Conservation (phyloP, 345 rosid species). For the Gossypium longicalyx region DNA sequence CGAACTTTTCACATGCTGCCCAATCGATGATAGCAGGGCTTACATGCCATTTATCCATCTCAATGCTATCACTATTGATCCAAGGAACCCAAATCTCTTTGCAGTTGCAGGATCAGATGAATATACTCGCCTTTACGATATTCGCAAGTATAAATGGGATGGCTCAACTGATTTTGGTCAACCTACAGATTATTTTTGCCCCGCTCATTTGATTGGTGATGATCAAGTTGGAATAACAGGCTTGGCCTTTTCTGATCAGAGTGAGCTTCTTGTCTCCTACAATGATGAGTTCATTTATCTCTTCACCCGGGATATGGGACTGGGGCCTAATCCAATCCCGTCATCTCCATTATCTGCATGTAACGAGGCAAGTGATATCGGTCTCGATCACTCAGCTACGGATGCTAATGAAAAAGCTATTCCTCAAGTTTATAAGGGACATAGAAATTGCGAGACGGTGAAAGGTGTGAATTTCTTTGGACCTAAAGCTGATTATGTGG, state of each 20-base stretch:
- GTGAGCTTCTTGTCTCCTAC: constrained; percentile 87
- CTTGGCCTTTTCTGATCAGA: constrained; percentile 80
- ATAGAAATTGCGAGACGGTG: constrained; percentile 63
- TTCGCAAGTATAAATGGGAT: constrained; percentile 62
- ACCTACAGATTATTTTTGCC: constrained; percentile 69
- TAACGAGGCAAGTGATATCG: constrained; percentile 32
- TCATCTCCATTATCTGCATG: constrained; percentile 29
- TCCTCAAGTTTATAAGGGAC: constrained; percentile 77
- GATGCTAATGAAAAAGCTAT: constrained; percentile 23
- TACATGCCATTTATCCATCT: constrained; percentile 38
- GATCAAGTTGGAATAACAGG: constrained; percentile 70
- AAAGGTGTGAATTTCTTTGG: constrained; percentile 90
- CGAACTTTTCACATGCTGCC: constrained; percentile 63
- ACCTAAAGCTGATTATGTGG: constrained; percentile 82
- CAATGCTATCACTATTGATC: constrained; percentile 75
- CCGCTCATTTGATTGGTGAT: constrained; percentile 63
- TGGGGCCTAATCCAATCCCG: constrained; percentile 49
- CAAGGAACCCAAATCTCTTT: constrained; percentile 69
- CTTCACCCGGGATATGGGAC: constrained; percentile 67
- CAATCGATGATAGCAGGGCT: constrained; percentile 30
- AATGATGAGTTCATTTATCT: constrained; percentile 78
- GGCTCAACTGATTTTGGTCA: constrained; percentile 48
- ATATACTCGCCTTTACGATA: constrained; percentile 78
- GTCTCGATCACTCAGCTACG: constrained; percentile 17
- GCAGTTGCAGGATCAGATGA: constrained; percentile 80